Conservation (phyloP, 768 basidiomycete genomes). For the Auriscalpium orientale region DNA sequence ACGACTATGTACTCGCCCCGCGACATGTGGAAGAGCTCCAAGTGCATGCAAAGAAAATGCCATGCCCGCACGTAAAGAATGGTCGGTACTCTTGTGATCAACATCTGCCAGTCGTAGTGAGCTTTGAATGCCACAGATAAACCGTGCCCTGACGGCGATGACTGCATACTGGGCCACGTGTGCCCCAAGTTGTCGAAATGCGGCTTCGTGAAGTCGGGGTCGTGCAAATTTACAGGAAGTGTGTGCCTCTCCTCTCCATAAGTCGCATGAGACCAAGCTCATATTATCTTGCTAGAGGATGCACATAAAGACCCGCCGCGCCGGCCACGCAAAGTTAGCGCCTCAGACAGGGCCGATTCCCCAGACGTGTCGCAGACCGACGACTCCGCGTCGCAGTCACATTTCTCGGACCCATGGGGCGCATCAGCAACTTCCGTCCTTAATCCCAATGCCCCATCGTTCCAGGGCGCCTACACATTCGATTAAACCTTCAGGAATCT, state of each 20-base stretch:
- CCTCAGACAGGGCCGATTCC: too few species aligned
- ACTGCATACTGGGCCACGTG: slow-evolving; percentile 29
- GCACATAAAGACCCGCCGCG: not conserved
- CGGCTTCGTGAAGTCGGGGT: not conserved
- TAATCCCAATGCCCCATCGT: too few species aligned
- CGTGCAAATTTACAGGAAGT: not conserved
- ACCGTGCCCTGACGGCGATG: slow-evolving; percentile 20
- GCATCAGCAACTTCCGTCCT: too few species aligned
- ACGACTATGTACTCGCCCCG: slow-evolving; percentile 25
- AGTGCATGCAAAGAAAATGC: slow-evolving; percentile 26
- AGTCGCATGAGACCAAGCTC: not conserved
- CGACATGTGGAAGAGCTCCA: slow-evolving; percentile 25
- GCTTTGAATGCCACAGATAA: slow-evolving; percentile 8
- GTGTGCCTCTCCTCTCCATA: not conserved
- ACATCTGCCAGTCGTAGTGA: not conserved
- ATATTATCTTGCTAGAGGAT: not conserved
- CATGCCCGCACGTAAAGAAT: slow-evolving; percentile 25
- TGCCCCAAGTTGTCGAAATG: slow-evolving; percentile 32
- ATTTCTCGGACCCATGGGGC: too few species aligned
- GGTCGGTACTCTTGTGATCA: slow-evolving; percentile 12
- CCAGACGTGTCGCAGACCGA: too few species aligned
- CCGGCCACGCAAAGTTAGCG: not conserved
- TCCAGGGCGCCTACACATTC: too few species aligned
- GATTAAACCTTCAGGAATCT: too few species aligned
- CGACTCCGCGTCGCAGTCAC: too few species aligned